phyloP scores from a whole-genome alignment of 225 moss, liverwort and hornwort genomes.

The Climacium dendroides region DNA sequence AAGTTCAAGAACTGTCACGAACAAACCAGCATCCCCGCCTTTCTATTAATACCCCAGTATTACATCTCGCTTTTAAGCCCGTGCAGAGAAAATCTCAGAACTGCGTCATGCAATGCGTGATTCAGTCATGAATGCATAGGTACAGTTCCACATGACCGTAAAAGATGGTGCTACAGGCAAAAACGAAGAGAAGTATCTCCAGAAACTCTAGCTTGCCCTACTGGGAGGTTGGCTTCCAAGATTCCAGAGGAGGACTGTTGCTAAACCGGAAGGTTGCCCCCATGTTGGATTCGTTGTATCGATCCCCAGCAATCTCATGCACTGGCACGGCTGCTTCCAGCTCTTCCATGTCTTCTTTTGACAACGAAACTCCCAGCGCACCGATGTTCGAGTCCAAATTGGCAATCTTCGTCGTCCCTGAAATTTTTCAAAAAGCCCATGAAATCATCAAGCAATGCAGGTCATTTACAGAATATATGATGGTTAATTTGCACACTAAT shows the following conservation, averaged over 20 bases:
- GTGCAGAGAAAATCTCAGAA: background rate
- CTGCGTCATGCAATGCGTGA: too few species aligned
- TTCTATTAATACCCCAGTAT: background rate
- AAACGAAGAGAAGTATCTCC: background rate
- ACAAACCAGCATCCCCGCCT: background rate
- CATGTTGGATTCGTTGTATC: background rate
- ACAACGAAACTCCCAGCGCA: background rate
- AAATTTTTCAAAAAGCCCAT: background rate
- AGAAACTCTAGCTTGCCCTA: background rate
- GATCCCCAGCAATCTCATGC: conserved; percentile 1
- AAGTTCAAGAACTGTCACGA: background rate
- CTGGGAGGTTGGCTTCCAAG: background rate
- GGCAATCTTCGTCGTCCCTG: conserved; percentile 10
- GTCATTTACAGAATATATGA: background rate
- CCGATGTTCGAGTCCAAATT: conserved; percentile 9
- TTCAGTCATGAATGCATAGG: background rate
- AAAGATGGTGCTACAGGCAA: background rate
- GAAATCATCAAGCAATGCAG: background rate
- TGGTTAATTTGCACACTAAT: background rate
- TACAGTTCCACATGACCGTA: background rate
- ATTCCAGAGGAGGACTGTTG: background rate
- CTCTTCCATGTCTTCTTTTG: background rate
- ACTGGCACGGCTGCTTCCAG: conserved; percentile 5
- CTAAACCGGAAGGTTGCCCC: background rate
- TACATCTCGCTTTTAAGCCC: background rate